Conservation (phyloP, 768 basidiomycete genomes). For the Boletellus sp. region DNA sequence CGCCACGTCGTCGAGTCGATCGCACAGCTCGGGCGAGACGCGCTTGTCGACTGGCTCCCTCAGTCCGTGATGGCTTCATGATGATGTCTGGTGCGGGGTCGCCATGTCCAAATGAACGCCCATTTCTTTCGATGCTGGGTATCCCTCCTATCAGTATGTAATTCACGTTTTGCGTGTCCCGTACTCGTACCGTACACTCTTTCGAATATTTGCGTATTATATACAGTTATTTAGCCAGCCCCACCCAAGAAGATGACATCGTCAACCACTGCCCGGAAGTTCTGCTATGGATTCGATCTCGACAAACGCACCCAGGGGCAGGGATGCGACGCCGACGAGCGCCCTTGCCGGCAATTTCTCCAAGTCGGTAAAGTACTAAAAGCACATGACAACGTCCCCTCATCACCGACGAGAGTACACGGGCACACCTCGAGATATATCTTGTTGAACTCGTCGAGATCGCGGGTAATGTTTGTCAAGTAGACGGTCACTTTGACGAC, state of each 20-base stretch:
- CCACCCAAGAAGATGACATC: not conserved
- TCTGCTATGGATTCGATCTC: slow-evolving; percentile 64
- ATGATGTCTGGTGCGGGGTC: not conserved
- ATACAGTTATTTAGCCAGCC: not conserved
- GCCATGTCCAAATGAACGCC: too few species aligned
- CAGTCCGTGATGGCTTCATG: slow-evolving; percentile 8
- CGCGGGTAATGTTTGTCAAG: slow-evolving; percentile 34
- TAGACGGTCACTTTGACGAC: slow-evolving; percentile 42
- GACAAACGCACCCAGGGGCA: slow-evolving; percentile 52
- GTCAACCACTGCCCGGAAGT: not conserved
- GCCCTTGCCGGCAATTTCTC: slow-evolving; percentile 52
- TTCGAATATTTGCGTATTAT: not conserved
- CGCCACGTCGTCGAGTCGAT: slow-evolving; percentile 1
- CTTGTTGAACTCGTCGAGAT: slow-evolving; percentile 39
- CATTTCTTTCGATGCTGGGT: not conserved
- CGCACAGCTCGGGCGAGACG: not conserved
- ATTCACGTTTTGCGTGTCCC: not conserved
- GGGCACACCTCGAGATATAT: slow-evolving; percentile 33
- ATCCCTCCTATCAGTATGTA: not conserved
- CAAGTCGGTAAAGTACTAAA: slow-evolving; percentile 44
- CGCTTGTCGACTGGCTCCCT: slow-evolving; percentile 1
- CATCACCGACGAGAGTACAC: not conserved
- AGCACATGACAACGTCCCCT: too few species aligned
- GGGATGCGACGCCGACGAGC: slow-evolving; percentile 51
- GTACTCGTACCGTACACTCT: not conserved